These are phyloP conservation scores for Verticillium tricorpus DNA, from an alignment of 2,329 filamentous ascomycete species.

Conservation along the genomic window DNA sequence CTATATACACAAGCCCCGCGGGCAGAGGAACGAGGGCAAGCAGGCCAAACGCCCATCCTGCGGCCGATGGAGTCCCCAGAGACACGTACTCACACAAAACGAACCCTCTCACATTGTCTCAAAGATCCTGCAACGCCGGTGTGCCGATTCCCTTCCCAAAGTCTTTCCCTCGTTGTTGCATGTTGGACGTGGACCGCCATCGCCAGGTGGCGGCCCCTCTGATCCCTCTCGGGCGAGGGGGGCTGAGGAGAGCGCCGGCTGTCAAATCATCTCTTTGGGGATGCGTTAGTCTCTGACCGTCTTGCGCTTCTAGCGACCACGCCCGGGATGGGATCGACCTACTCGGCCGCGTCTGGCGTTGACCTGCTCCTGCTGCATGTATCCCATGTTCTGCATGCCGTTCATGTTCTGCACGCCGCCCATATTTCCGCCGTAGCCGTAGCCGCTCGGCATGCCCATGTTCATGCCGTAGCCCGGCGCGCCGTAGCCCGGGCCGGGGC, in stretches of 20 bases:
- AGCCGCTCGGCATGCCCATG: slow-evolving; percentile 37
- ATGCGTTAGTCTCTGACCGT: slow-evolving; percentile 1
- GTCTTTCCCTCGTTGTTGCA: not conserved
- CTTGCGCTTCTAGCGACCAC: not conserved
- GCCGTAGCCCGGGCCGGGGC: slow-evolving; percentile 32
- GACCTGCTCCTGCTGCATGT: slow-evolving; percentile 52
- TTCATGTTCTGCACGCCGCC: slow-evolving; percentile 14
- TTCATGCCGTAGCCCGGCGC: slow-evolving; percentile 44
- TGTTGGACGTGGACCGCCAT: not conserved
- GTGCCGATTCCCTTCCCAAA: not conserved
- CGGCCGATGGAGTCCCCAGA: not conserved
- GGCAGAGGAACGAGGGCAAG: not conserved
- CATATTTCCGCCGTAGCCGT: slow-evolving; percentile 38
- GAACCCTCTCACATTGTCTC: not conserved
- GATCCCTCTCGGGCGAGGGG: not conserved
- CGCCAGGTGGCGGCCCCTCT: not conserved
- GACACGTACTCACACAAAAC: not conserved
- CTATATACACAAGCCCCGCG: not conserved
- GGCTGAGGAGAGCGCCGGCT: not conserved
- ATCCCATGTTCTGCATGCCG: slow-evolving; percentile 45
- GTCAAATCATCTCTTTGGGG: not conserved
- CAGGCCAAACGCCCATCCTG: not conserved
- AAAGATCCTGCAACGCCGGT: not conserved
- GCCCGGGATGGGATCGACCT: slow-evolving; percentile 31
- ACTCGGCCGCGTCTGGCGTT: slow-evolving; percentile 56